A percentile compares a stretch with the other conserved stretches of the same genome.
Conservation (phyloP, 805 yeast species). For the Ogataea thermomethanolica region DNA sequence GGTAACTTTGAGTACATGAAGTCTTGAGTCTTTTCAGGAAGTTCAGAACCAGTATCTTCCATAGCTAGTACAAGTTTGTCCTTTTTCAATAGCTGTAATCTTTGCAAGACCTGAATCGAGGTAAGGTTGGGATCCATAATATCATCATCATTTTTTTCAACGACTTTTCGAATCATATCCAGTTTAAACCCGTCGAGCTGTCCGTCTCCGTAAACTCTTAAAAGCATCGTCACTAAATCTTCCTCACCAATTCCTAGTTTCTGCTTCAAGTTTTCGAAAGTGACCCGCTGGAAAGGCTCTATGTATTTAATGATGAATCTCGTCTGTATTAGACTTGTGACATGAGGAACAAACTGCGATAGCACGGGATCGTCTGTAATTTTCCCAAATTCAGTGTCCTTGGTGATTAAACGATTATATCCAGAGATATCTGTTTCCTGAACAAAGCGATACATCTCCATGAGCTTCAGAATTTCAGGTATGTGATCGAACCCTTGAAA, state of each 20-base stretch:
- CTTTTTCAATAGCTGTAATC: slow-evolving; percentile 11
- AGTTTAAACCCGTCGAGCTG: slow-evolving; percentile 22
- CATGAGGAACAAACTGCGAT: slow-evolving; percentile 22
- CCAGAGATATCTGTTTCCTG: slow-evolving; percentile 23
- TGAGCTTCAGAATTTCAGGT: slow-evolving; percentile 19
- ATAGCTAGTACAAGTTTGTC: slow-evolving; percentile 1
- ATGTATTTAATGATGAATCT: slow-evolving; percentile 25
- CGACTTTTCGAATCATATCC: slow-evolving; percentile 22
- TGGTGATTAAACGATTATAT: slow-evolving; percentile 20
- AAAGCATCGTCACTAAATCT: slow-evolving; percentile 22
- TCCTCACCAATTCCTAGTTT: slow-evolving; percentile 19
- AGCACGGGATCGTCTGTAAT: slow-evolving; percentile 19
- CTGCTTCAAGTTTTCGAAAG: slow-evolving; percentile 17
- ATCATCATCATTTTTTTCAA: slow-evolving; percentile 10
- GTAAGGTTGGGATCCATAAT: slow-evolving; percentile 11
- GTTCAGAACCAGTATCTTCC: neutral
- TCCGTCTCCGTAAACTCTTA: slow-evolving; percentile 28
- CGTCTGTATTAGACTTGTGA: slow-evolving; percentile 25
- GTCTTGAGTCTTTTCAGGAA: slow-evolving; percentile 2
- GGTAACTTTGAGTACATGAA: slow-evolving; percentile 5
- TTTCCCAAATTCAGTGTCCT: slow-evolving; percentile 7
- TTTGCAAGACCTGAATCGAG: slow-evolving; percentile 11
- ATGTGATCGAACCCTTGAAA: slow-evolving; percentile 38
- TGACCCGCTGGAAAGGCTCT: slow-evolving; percentile 22
- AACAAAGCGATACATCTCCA: slow-evolving; percentile 28